Conservation (phyloP, 768 basidiomycete species). For the Boletus sensibilis region DNA sequence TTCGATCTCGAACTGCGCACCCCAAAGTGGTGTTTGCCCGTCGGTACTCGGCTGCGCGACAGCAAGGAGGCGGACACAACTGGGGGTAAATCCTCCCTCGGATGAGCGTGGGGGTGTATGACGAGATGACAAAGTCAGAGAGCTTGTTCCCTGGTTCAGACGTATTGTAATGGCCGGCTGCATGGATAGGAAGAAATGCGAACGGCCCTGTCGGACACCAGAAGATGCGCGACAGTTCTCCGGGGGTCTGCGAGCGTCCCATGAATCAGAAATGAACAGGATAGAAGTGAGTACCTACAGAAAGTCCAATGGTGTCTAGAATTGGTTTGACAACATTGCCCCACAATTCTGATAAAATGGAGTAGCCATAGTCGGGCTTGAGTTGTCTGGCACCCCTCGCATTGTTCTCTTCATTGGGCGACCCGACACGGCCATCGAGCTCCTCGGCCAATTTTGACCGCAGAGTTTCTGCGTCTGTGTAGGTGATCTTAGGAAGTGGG, state of each 20-base stretch:
- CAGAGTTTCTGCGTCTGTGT: no score
- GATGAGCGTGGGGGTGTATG: conserved; percentile 25
- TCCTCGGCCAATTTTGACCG: no score
- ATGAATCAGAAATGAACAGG: no score
- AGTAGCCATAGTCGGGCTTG: background rate
- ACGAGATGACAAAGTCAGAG: conserved; percentile 1
- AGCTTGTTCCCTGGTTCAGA: background rate
- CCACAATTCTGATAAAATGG: background rate
- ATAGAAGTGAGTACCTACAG: no score
- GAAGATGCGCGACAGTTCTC: background rate
- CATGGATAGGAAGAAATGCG: no score
- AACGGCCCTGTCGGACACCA: no score
- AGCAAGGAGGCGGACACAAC: conserved; percentile 1
- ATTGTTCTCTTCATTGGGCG: no score
- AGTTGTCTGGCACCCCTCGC: background rate
- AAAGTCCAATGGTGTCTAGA: background rate
- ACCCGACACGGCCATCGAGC: no score
- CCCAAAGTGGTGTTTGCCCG: background rate
- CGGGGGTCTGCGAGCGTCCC: background rate
- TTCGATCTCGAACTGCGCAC: conserved; percentile 18
- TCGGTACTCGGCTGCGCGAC: conserved; percentile 12
- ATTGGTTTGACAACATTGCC: background rate
- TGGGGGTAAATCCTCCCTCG: background rate
- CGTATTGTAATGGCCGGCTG: no score
- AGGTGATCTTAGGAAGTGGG: background rate